Conservation (phyloP, 228 moss, liverwort and hornwort species). For the Sphagnum fallax region DNA sequence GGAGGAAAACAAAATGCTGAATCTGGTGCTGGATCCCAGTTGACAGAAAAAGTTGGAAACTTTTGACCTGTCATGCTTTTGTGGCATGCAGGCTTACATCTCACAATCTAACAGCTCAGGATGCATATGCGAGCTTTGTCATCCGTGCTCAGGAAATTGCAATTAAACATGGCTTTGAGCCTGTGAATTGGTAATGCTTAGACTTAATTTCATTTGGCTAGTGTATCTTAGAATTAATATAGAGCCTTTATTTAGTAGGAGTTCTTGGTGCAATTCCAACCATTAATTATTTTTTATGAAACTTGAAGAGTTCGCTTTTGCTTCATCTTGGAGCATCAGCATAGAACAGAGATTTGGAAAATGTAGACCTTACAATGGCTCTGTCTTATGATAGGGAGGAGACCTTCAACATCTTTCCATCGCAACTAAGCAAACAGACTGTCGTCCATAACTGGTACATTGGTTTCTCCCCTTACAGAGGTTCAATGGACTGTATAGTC, state of each 20-base stretch:
- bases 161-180: conserved; percentile 49
- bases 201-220: no score
- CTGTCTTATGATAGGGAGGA: conserved; percentile 64
- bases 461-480: background rate
- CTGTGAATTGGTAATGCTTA: conserved; percentile 74
- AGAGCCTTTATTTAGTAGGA: no score
- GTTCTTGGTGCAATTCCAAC: no score
- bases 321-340: no score
- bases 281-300: no score
- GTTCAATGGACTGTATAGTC: no score
- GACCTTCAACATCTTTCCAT: conserved; percentile 56
- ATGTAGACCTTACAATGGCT: no score
- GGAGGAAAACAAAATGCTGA: no score
- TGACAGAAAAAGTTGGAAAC: background rate
- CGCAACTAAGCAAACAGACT: conserved; percentile 38
- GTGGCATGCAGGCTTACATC: conserved; percentile 48
- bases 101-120: conserved; percentile 43
- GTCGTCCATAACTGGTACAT: conserved; percentile 87
- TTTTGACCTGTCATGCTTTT: background rate
- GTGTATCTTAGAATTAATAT: no score
- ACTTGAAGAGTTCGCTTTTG: no score
- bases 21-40: background rate
- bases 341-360: no score
- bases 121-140: conserved; percentile 77
- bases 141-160: conserved; percentile 68